Evolutionary conservation across 2,329 filamentous ascomycete genomes (phyloP).

Genomic region (Colletotrichum costaricense): DNA sequence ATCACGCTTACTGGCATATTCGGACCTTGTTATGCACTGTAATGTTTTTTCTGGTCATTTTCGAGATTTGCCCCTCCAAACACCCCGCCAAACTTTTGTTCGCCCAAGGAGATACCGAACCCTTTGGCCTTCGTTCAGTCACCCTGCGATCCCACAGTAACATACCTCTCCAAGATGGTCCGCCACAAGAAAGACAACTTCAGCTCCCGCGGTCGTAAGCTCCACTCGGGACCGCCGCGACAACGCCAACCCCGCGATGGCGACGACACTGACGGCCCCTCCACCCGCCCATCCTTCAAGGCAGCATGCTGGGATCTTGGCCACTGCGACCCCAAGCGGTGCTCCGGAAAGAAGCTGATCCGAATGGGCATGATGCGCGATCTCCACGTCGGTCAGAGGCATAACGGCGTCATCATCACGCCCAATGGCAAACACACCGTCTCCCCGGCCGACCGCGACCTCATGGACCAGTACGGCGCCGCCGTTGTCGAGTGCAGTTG

Average conservation of each 20-base stretch:
- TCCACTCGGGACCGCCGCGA: slow-evolving; percentile 64
- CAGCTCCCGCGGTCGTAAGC: slow-evolving; percentile 78
- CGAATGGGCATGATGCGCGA: slow-evolving; percentile 93
- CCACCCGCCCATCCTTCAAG: slow-evolving; percentile 74
- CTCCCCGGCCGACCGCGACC: slow-evolving; percentile 82
- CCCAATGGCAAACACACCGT: slow-evolving; percentile 91
- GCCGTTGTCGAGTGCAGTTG: slow-evolving; percentile 98
- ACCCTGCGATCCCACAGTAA: neutral
- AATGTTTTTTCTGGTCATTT: slow-evolving; percentile 11
- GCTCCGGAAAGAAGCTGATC: slow-evolving; percentile 95
- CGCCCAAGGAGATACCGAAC: neutral
- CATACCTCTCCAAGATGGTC: slow-evolving; percentile 71
- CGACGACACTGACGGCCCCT: slow-evolving; percentile 42
- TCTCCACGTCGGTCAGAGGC: slow-evolving; percentile 90
- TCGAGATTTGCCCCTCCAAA: slow-evolving; percentile 14
- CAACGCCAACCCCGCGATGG: slow-evolving; percentile 59
- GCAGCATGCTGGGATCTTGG: slow-evolving; percentile 98
- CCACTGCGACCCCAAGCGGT: slow-evolving; percentile 96
- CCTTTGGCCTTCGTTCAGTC: neutral
- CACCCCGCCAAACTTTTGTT: slow-evolving; percentile 4
- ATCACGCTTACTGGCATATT: slow-evolving; percentile 11
- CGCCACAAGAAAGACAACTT: slow-evolving; percentile 94
- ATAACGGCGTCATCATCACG: slow-evolving; percentile 91
- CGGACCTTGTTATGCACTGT: neutral
- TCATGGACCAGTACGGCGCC: slow-evolving; percentile 89